Evolutionary conservation across 148 eudicot species (phyloP).

Genomic region (Chenopodium suecicum): DNA sequence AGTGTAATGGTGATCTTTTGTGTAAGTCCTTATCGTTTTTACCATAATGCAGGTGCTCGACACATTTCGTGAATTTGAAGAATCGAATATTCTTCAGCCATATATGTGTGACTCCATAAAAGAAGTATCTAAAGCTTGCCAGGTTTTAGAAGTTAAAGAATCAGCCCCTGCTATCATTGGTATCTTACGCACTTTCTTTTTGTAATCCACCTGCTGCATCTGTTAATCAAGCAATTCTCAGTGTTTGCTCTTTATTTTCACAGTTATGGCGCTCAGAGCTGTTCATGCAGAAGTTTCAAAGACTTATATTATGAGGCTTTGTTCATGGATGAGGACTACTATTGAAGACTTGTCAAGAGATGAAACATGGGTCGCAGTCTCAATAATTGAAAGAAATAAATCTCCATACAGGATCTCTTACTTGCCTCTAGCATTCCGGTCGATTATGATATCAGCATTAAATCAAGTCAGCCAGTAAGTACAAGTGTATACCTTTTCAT

Average conservation of each 20-base stretch:
- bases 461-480: slow-evolving; percentile 63
- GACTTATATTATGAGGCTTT: slow-evolving; percentile 78
- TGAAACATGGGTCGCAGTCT: slow-evolving; percentile 89
- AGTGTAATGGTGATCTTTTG: neutral
- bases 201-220: slow-evolving; percentile 7
- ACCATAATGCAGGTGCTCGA: slow-evolving; percentile 59
- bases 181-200: slow-evolving; percentile 24
- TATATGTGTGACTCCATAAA: slow-evolving; percentile 82
- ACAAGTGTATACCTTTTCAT: slow-evolving; percentile 28
- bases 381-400: slow-evolving; percentile 87
- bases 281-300: slow-evolving; percentile 85
- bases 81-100: slow-evolving; percentile 74
- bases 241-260: slow-evolving; percentile 21
- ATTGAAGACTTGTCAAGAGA: slow-evolving; percentile 74
- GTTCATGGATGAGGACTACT: slow-evolving; percentile 92
- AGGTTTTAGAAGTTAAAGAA: slow-evolving; percentile 90
- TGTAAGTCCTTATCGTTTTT: slow-evolving; percentile 14
- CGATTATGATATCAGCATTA: slow-evolving; percentile 70
- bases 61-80: slow-evolving; percentile 83
- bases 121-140: slow-evolving; percentile 81
- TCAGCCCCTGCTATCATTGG: slow-evolving; percentile 88
- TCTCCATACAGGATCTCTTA: slow-evolving; percentile 87
- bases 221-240: slow-evolving; percentile 23
- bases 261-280: slow-evolving; percentile 76
- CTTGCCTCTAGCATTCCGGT: slow-evolving; percentile 83